Conservation (phyloP, 2,329 filamentous ascomycete species). For the Monilinia polystroma region DNA sequence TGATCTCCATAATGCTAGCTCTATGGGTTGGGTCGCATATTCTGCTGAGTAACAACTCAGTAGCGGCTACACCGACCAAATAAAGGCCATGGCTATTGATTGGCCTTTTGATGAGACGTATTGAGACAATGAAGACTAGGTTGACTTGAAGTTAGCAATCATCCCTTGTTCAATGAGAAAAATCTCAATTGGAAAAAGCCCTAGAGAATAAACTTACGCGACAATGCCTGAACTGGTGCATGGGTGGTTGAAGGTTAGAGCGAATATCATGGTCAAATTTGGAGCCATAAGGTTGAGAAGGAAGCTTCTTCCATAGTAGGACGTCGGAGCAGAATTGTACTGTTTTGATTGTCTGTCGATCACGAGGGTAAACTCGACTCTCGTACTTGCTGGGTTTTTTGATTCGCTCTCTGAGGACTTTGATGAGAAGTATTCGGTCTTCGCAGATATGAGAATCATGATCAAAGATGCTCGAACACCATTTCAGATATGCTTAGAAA, state of each 20-base stretch:
- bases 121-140: neutral
- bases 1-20: neutral
- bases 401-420: too few relatives aligned
- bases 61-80: neutral
- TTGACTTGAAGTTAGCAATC: neutral
- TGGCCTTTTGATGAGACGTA: neutral
- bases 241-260: neutral
- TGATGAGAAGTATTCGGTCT: too few relatives aligned
- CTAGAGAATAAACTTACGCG: neutral
- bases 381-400: constrained; percentile 18
- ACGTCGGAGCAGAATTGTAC: too few relatives aligned
- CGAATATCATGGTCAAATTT: neutral
- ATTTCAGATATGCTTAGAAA: too few relatives aligned
- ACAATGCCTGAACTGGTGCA: neutral
- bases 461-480: too few relatives aligned
- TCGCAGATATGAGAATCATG: too few relatives aligned
- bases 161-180: neutral
- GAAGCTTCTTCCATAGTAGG: too few relatives aligned
- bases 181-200: neutral
- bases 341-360: neutral
- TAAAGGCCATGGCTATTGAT: neutral
- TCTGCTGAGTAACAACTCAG: neutral
- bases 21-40: neutral
- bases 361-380: neutral
- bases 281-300: too few relatives aligned